Conservation (phyloP, 257 asterid genomes). For the Catharanthus roseus region DNA sequence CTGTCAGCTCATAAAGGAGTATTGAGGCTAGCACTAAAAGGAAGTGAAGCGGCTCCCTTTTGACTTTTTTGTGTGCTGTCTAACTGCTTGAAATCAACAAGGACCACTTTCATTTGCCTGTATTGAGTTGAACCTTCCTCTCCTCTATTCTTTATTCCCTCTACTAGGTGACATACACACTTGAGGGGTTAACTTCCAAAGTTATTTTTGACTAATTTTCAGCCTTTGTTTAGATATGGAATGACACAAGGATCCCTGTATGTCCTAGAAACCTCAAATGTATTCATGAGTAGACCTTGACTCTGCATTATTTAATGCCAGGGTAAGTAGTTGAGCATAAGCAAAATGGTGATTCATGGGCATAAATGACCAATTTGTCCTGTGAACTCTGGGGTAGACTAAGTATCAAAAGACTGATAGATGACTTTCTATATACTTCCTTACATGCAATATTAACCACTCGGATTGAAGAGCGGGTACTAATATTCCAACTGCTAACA, state of each 20-base stretch:
- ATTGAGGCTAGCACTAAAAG: neutral
- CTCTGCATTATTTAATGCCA: neutral
- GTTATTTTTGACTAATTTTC: neutral
- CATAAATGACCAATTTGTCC: neutral
- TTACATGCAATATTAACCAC: no score
- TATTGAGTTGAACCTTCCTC: neutral
- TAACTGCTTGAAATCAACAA: neutral
- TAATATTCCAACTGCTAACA: neutral
- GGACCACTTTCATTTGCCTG: neutral
- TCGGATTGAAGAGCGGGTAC: no score
- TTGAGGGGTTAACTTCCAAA: neutral
- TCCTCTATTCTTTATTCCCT: neutral
- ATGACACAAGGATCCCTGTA: neutral
- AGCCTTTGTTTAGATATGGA: neutral
- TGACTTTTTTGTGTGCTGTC: neutral
- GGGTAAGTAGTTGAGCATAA: neutral
- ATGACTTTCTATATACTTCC: neutral
- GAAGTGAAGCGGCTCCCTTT: neutral
- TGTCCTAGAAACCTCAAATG: neutral
- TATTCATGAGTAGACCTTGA: neutral
- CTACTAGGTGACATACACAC: neutral
- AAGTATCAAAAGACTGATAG: neutral
- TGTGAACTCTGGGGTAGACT: neutral
- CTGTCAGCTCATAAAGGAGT: neutral
- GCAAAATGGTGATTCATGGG: neutral